phyloP scores from a whole-genome alignment of 192 early-diverging fungal species.

The Coemansia reversa region DNA sequence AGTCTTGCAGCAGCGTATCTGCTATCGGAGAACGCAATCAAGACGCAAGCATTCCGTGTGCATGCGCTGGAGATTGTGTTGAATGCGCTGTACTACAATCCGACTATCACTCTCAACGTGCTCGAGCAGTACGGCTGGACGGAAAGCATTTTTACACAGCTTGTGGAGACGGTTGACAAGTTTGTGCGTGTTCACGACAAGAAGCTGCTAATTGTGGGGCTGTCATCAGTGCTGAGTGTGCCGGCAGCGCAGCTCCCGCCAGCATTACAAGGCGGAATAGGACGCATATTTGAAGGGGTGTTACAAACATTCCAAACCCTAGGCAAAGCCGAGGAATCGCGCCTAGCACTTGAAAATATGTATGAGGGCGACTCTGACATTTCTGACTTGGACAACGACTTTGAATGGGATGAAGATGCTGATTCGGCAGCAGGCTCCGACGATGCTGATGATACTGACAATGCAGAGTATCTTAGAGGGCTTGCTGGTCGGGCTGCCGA shows the following conservation, averaged over 20 bases:
- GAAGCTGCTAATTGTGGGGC: slow-evolving; percentile 82
- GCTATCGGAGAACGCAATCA: slow-evolving; percentile 59
- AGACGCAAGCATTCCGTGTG: slow-evolving; percentile 69
- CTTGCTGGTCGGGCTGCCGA: slow-evolving; percentile 58
- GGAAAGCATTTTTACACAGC: slow-evolving; percentile 73
- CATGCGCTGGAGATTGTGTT: slow-evolving; percentile 78
- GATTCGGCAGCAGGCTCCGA: slow-evolving; percentile 7
- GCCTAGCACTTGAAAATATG: slow-evolving; percentile 45
- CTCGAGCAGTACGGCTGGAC: slow-evolving; percentile 80
- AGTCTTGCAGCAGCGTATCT: slow-evolving; percentile 67
- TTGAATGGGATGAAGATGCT: slow-evolving; percentile 40
- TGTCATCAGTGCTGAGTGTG: slow-evolving; percentile 72
- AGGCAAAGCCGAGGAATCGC: slow-evolving; percentile 57
- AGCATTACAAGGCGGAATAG: slow-evolving; percentile 69
- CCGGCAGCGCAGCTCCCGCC: slow-evolving; percentile 71
- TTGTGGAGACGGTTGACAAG: slow-evolving; percentile 70
- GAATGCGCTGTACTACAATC: slow-evolving; percentile 89
- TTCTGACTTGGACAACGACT: slow-evolving; percentile 22
- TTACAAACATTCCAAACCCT: slow-evolving; percentile 73
- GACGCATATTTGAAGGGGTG: slow-evolving; percentile 70
- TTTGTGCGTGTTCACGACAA: slow-evolving; percentile 91
- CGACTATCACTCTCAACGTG: slow-evolving; percentile 66
- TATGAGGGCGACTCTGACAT: slow-evolving; percentile 42
- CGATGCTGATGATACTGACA: slow-evolving; percentile 54
- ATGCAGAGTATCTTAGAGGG: slow-evolving; percentile 61